Percentiles rank a stretch among this genome's conserved stretches.
These are phyloP conservation scores for Eucalyptus coolabah DNA, from an alignment of 345 rosid species.

Conservation along the genomic window DNA sequence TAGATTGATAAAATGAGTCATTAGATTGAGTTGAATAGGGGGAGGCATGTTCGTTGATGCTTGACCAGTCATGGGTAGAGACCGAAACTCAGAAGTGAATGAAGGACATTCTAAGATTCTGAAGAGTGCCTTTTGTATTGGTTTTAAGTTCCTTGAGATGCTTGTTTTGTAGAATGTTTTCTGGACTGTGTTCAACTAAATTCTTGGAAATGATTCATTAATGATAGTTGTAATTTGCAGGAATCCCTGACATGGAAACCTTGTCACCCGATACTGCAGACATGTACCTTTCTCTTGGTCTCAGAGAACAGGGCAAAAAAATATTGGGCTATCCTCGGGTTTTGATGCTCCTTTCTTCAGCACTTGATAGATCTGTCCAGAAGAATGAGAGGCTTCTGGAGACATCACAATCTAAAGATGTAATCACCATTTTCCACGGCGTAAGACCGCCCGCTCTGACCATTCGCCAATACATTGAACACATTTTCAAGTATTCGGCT, in stretches of 20 bases:
- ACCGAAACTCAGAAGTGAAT: neutral
- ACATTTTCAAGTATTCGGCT: constrained; percentile 70
- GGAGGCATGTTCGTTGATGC: neutral
- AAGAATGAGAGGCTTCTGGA: constrained; percentile 23
- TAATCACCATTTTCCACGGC: constrained; percentile 51
- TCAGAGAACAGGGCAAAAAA: constrained; percentile 32
- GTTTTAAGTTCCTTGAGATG: neutral
- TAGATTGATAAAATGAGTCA: neutral
- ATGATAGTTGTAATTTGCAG: constrained; percentile 5
- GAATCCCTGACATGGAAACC: constrained; percentile 33
- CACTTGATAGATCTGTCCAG: constrained; percentile 52
- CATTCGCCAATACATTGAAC: constrained; percentile 56
- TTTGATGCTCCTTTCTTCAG: constrained; percentile 42
- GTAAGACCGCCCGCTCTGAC: constrained; percentile 46
- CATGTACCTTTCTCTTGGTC: constrained; percentile 45
- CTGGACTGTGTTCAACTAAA: neutral
- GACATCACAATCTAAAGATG: constrained; percentile 10
- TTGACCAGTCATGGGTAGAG: neutral
- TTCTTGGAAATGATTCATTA: neutral
- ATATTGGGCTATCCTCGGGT: constrained; percentile 26
- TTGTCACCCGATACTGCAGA: constrained; percentile 10
- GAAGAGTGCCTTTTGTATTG: neutral
- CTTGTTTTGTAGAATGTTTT: neutral
- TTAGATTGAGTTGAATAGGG: neutral
- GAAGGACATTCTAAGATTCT: neutral